Conservation (phyloP, 2,329 filamentous ascomycete species). For the Pseudogymnoascus sp. region DNA sequence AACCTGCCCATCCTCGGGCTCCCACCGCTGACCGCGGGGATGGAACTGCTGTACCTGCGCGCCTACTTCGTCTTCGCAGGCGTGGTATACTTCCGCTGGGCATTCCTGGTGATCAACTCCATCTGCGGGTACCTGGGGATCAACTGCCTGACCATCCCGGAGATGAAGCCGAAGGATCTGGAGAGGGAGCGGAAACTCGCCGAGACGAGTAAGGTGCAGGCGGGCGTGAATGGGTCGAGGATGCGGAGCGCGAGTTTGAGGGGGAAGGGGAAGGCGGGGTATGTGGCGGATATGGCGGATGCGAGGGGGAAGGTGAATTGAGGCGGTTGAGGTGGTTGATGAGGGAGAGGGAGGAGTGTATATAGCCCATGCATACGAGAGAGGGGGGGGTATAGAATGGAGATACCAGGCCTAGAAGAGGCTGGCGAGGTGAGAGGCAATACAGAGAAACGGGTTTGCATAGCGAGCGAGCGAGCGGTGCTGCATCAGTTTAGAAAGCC, state of each 20-base stretch:
- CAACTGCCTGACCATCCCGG: conserved; percentile 81
- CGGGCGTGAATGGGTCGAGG: conserved; percentile 9
- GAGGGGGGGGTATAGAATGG: neutral
- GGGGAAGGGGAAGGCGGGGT: neutral
- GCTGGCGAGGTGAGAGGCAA: neutral
- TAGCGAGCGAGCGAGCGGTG: neutral
- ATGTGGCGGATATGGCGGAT: neutral
- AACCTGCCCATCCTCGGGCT: conserved; percentile 76
- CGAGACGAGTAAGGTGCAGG: conserved; percentile 14
- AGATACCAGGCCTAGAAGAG: neutral
- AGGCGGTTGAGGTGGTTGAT: neutral
- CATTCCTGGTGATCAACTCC: conserved; percentile 77
- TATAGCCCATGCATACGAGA: neutral
- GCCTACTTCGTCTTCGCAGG: conserved; percentile 75
- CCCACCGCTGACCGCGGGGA: conserved; percentile 50
- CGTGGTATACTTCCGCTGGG: conserved; percentile 89
- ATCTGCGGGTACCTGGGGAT: conserved; percentile 92
- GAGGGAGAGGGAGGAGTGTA: neutral
- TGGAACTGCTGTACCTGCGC: conserved; percentile 75
- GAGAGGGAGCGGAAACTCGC: conserved; percentile 9
- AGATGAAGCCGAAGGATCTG: conserved; percentile 36
- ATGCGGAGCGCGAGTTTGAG: neutral
- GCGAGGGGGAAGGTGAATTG: neutral
- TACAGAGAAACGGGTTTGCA: neutral
- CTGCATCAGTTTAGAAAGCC: neutral